Evolutionary conservation across 2,329 filamentous ascomycete species (phyloP).

Genomic region (Fusarium robinianum): DNA sequence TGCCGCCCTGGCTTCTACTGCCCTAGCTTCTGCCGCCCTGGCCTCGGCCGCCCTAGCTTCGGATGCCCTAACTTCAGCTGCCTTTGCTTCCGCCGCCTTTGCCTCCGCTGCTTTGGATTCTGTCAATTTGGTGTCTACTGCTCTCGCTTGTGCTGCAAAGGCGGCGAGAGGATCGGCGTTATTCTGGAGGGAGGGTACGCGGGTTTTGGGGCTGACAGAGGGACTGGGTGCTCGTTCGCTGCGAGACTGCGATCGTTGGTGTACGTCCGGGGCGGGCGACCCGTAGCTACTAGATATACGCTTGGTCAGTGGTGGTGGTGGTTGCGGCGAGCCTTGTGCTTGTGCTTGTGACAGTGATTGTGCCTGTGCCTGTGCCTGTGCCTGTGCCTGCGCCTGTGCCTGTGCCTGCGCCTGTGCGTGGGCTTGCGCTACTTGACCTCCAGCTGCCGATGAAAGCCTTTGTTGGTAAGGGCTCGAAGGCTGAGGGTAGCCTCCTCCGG

Average conservation of each 20-base stretch:
- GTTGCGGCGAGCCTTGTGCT: conserved; percentile 43
- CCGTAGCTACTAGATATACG: conserved; percentile 53
- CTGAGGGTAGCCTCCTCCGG: conserved; percentile 48
- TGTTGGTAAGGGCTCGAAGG: conserved; percentile 66
- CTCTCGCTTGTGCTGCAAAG: conserved; percentile 36
- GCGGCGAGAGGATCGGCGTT: conserved; percentile 42
- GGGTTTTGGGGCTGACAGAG: conserved; percentile 80
- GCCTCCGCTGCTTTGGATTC: too few species aligned
- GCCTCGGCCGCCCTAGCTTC: too few species aligned
- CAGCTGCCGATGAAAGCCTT: conserved; percentile 42
- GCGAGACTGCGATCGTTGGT: conserved; percentile 56
- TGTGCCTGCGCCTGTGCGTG: conserved; percentile 41
- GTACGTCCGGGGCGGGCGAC: conserved; percentile 46
- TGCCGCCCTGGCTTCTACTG: conserved; percentile 33
- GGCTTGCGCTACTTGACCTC: conserved; percentile 37
- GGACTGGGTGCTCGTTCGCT: conserved; percentile 71
- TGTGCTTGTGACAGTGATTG: conserved; percentile 39
- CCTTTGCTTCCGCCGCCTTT: too few species aligned
- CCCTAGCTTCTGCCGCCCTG: too few species aligned
- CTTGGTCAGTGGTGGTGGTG: conserved; percentile 44
- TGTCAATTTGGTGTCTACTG: conserved; percentile 22
- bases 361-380: conserved; percentile 42
- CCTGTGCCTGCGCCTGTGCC: conserved; percentile 39
- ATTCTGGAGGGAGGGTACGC: conserved; percentile 57
- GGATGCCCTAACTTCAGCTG: too few species aligned